These are phyloP conservation scores for Stenogyne calaminthoides DNA, from an alignment of 305 asterid genomes.

Conservation along the genomic window DNA sequence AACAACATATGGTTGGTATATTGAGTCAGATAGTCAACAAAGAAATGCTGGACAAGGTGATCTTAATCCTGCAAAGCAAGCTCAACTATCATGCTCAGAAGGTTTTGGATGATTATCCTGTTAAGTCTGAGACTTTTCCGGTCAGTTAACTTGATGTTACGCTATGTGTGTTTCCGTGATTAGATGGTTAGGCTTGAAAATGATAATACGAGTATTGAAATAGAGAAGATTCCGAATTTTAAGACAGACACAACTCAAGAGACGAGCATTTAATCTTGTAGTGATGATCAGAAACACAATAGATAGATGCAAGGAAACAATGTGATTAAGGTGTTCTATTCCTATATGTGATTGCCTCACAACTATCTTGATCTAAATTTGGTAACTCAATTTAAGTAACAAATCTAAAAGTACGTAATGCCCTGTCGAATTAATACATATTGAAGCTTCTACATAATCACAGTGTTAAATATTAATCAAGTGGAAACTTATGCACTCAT, in stretches of 20 bases:
- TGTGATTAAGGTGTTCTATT: slow-evolving; percentile 29
- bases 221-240: too few relatives aligned
- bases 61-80: slow-evolving; percentile 48
- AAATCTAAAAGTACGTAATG: too few relatives aligned
- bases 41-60: slow-evolving; percentile 47
- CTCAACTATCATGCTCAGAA: slow-evolving; percentile 48
- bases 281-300: not conserved
- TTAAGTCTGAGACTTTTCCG: slow-evolving; percentile 46
- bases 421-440: not conserved
- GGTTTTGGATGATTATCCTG: slow-evolving; percentile 41
- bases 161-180: too few relatives aligned
- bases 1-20: slow-evolving; percentile 32
- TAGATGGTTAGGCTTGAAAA: too few relatives aligned
- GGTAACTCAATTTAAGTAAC: not conserved
- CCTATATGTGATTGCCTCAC: slow-evolving; percentile 28
- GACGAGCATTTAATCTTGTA: not conserved
- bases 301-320: slow-evolving; percentile 32
- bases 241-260: not conserved
- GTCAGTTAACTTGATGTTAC: slow-evolving; percentile 32
- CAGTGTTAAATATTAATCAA: not conserved
- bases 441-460: too few relatives aligned
- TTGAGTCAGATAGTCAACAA: slow-evolving; percentile 42
- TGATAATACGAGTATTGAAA: too few relatives aligned
- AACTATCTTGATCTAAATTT: not conserved
- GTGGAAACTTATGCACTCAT: not conserved